Base-by-base conservation (phyloP, 805 yeast genomes). In the Isabelozyma heimii region DNA sequence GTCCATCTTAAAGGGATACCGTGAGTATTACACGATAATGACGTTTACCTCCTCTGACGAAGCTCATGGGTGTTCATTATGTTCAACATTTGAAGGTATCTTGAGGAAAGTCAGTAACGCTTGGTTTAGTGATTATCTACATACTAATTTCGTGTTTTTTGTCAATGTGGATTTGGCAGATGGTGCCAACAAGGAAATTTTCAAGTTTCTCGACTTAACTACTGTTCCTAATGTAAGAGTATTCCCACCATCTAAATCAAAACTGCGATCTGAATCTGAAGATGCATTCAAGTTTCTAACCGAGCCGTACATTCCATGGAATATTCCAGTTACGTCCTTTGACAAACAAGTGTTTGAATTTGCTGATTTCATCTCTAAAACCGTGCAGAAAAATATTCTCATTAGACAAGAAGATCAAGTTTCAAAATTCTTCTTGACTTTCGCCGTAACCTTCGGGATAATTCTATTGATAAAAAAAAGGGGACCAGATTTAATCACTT, bases 161-260 rank as follows among this genome's bases (percentile, higher is more conserved):
- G 69, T 74, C 37, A 66, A 71, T 40, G 77, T 80, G 10, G 91
- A 86, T 50, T 76, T 82, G 30, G 56, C 58, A 5, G 68, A 71
- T 45, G 53, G 59, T 2, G 60, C 68, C 2, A 83, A 83, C 54
- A 50, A 66, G 9, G 57, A 62, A 3, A 57, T 77, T 20, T 77
- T 80, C 50, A 60, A 66, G 24, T 62, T 66, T 8, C 55, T 84
- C 46, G 62, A 67, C 2, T 58, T 87, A 48, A 65, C 65, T 2
- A 68, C 80, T 2, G 81, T 85, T 3, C 94, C 95, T 1, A 84
- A 81, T 50, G 54, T 85, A n/a, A 81, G 90, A 82, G 68, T 86
- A 2, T 75, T 80, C 47, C 90, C 91, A 3, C 86, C 83, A 3
- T 58, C 65, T 26, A 44, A 60, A 5, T 44, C 56, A 15, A 24